phyloP scores from a whole-genome alignment of 169 alveolate species.

The Cryptosporidium ryanae region DNA sequence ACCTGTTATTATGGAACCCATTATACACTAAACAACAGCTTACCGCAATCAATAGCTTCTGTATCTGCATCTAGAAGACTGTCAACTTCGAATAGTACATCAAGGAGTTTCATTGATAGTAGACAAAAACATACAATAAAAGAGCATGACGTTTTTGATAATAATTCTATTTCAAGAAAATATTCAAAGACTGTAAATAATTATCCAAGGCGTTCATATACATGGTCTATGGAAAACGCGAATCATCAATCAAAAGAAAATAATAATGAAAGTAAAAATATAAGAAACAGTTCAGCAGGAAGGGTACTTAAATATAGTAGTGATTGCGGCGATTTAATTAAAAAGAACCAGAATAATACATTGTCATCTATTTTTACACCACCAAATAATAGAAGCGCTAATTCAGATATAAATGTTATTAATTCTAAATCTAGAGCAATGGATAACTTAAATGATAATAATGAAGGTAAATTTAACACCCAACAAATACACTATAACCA shows the following conservation, averaged over 20 bases:
- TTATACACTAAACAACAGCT: constrained; percentile 20
- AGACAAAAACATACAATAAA: background rate
- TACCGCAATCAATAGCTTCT: constrained; percentile 54
- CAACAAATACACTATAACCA: background rate
- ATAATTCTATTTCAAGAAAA: constrained; percentile 20
- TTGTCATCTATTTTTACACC: constrained; percentile 50
- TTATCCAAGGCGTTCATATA: constrained; percentile 49
- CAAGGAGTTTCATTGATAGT: background rate
- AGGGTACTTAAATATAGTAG: background rate
- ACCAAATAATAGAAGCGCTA: constrained; percentile 22
- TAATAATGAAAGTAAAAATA: constrained; percentile 1
- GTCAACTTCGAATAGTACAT: background rate
- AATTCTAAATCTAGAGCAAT: background rate
- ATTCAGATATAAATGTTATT: background rate
- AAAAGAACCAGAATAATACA: background rate
- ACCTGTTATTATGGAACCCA: constrained; percentile 5
- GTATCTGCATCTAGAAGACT: constrained; percentile 48
- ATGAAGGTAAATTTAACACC: background rate
- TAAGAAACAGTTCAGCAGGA: background rate
- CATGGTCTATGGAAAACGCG: constrained; percentile 58
- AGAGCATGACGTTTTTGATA: constrained; percentile 30
- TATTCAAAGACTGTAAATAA: constrained; percentile 45
- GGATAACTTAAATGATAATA: background rate
- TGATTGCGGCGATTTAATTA: background rate
- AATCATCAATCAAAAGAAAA: constrained; percentile 36